Percentiles rank a stretch among this genome's conserved stretches.
These are phyloP conservation scores for Ulota crispa DNA, from an alignment of 225 moss, liverwort and hornwort genomes.

Conservation along the genomic window DNA sequence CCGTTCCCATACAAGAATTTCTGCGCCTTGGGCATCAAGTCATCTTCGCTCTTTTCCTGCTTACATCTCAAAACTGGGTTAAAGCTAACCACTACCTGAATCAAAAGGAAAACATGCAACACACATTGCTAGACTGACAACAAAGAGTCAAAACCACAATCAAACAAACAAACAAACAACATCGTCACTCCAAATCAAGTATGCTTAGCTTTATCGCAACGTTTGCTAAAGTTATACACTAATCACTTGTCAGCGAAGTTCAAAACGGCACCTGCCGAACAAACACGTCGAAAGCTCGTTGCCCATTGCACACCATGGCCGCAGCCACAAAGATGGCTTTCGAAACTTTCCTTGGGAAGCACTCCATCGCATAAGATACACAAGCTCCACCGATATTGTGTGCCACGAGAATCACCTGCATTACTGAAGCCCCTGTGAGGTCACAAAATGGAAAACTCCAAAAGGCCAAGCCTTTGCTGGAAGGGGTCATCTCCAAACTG, in stretches of 20 bases:
- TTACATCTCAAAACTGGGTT: slow-evolving; percentile 17
- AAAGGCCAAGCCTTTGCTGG: too few species aligned
- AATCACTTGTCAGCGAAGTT: background rate
- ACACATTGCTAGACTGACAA: background rate
- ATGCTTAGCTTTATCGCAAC: background rate
- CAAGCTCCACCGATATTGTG: slow-evolving; percentile 65
- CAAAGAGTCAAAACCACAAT: background rate
- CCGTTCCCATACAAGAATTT: slow-evolving; percentile 80
- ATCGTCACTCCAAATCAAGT: background rate
- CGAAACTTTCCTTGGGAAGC: slow-evolving; percentile 42
- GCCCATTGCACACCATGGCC: slow-evolving; percentile 57
- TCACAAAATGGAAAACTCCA: background rate
- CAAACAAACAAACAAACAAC: slow-evolving; percentile 10
- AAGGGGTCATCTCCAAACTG: too few species aligned
- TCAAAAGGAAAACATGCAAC: background rate
- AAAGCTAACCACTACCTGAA: slow-evolving; percentile 5
- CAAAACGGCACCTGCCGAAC: slow-evolving; percentile 62
- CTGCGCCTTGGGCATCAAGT: slow-evolving; percentile 81
- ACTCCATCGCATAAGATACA: slow-evolving; percentile 58
- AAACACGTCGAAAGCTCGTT: slow-evolving; percentile 92
- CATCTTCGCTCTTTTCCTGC: slow-evolving; percentile 58
- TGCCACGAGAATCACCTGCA: slow-evolving; percentile 56
- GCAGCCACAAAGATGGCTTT: slow-evolving; percentile 64
- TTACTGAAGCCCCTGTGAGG: slow-evolving; percentile 6
- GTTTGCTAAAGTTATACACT: background rate